These are phyloP conservation scores for Colletotrichum eleusines DNA, from an alignment of 2,329 filamentous ascomycete genomes.

Conservation along the genomic window DNA sequence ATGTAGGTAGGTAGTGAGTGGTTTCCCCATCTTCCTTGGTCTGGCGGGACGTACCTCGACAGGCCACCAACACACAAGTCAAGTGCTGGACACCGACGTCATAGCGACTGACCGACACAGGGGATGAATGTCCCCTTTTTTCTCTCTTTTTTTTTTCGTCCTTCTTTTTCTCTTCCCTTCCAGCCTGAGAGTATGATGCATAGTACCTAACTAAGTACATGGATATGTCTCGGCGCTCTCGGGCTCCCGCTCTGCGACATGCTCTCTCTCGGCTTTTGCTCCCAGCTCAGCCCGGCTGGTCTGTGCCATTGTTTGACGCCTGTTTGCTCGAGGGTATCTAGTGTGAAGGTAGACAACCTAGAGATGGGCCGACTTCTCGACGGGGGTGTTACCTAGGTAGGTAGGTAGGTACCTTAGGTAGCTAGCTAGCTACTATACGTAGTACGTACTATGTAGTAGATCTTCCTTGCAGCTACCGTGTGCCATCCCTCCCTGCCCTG, in stretches of 20 bases:
- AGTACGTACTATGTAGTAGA: background rate
- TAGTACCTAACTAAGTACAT: too few relatives aligned
- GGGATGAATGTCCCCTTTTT: too few relatives aligned
- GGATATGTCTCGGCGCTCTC: background rate
- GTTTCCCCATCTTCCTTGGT: too few relatives aligned
- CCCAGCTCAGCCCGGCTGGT: background rate
- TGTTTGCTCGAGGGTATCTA: conserved; percentile 27
- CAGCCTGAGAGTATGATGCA: background rate
- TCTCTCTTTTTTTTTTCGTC: background rate
- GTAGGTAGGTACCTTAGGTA: too few relatives aligned
- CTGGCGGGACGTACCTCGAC: too few relatives aligned
- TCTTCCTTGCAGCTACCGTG: too few relatives aligned
- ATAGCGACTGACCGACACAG: conserved; percentile 9
- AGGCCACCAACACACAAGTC: conserved; percentile 3
- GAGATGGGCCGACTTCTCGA: background rate
- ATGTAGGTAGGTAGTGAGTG: too few relatives aligned
- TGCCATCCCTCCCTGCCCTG: too few relatives aligned
- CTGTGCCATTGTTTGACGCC: conserved; percentile 36
- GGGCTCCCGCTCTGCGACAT: conserved; percentile 28
- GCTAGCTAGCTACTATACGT: too few relatives aligned
- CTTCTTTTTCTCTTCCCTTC: background rate
- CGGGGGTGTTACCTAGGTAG: background rate
- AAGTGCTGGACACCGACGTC: conserved; percentile 34
- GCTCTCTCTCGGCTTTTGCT: background rate
- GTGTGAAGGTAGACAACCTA: too few relatives aligned